Percentiles rank a stretch among this genome's conserved stretches.
These are phyloP conservation scores for Myxozyma sirexii DNA, from an alignment of 805 yeast species.

Conservation along the genomic window DNA sequence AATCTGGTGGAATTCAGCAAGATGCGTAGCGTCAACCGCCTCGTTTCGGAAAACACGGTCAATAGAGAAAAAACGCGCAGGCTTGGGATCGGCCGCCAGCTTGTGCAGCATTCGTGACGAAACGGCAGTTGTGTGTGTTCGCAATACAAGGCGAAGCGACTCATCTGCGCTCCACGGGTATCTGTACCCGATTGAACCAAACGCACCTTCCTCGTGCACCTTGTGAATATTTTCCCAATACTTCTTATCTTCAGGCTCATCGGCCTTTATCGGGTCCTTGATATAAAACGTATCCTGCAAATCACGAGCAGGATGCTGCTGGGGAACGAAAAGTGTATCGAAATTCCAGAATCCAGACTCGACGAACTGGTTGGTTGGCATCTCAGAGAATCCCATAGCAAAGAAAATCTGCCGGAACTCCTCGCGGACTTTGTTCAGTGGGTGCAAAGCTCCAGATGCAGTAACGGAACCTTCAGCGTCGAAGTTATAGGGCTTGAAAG, in stretches of 20 bases:
- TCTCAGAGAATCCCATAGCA: constrained; percentile 96
- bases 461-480: constrained; percentile 91
- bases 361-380: constrained; percentile 98
- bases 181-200: constrained; percentile 96
- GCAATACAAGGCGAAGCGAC: constrained; percentile 84
- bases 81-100: constrained; percentile 65
- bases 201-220: constrained; percentile 88
- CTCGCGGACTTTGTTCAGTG: constrained; percentile 93
- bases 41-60: constrained; percentile 99
- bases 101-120: constrained; percentile 85
- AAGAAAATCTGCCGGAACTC: constrained; percentile 98
- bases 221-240: constrained; percentile 77
- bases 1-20: constrained; percentile 99
- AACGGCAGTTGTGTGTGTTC: constrained; percentile 97
- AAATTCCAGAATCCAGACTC: constrained; percentile 99
- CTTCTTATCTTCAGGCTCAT: constrained; percentile 75
- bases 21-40: constrained; percentile 98
- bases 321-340: constrained; percentile 95
- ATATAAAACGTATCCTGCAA: constrained; percentile 97
- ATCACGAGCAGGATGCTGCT: constrained; percentile 99
- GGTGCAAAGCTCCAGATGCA: constrained; percentile 91
- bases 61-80: constrained; percentile 89
- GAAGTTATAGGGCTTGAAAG: constrained; percentile 95
- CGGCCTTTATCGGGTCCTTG: constrained; percentile 85
- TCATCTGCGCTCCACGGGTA: constrained; percentile 96